These are phyloP conservation scores for Phytophthora agathidicida DNA, from an alignment of 352 stramenopile genomes.

Conservation along the genomic window DNA sequence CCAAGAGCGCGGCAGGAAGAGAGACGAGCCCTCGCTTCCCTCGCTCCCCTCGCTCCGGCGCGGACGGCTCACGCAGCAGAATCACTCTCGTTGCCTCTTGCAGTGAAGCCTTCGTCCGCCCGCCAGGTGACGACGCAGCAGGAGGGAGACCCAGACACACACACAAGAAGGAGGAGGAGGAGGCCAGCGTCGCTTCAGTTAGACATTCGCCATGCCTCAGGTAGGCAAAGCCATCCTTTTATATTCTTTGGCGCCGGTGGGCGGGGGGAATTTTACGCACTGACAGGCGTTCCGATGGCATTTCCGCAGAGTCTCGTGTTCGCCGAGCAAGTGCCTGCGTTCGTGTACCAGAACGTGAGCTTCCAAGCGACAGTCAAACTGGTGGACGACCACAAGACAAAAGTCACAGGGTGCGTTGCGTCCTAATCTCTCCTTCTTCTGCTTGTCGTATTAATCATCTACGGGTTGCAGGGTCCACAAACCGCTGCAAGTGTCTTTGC, in stretches of 20 bases:
- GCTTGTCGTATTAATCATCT: too few species aligned
- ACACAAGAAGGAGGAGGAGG: slow-evolving; percentile 1
- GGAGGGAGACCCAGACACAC: too few species aligned
- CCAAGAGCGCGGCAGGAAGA: slow-evolving; percentile 24
- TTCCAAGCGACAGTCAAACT: slow-evolving; percentile 69
- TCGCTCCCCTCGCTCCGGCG: slow-evolving; percentile 4
- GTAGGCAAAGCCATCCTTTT: slow-evolving; percentile 28
- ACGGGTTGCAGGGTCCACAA: slow-evolving; percentile 38
- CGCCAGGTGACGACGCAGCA: slow-evolving; percentile 29
- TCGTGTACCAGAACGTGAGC: slow-evolving; percentile 65
- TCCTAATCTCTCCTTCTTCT: neutral
- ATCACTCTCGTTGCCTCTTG: slow-evolving; percentile 3
- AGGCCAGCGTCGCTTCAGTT: slow-evolving; percentile 16
- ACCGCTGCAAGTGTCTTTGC: slow-evolving; percentile 58
- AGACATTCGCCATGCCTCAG: slow-evolving; percentile 42
- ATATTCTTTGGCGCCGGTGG: neutral
- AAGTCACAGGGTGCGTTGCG: slow-evolving; percentile 60
- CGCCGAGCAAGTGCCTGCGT: slow-evolving; percentile 53
- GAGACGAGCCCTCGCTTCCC: slow-evolving; percentile 24
- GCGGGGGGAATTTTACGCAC: slow-evolving; percentile 8
- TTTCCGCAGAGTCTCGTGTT: slow-evolving; percentile 61
- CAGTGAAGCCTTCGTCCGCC: slow-evolving; percentile 17
- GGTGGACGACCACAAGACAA: slow-evolving; percentile 63
- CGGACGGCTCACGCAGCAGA: neutral
- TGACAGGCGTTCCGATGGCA: slow-evolving; percentile 12